Evolutionary conservation across 148 eudicot genomes (phyloP).

Genomic region (Rhododendron griersonianum): DNA sequence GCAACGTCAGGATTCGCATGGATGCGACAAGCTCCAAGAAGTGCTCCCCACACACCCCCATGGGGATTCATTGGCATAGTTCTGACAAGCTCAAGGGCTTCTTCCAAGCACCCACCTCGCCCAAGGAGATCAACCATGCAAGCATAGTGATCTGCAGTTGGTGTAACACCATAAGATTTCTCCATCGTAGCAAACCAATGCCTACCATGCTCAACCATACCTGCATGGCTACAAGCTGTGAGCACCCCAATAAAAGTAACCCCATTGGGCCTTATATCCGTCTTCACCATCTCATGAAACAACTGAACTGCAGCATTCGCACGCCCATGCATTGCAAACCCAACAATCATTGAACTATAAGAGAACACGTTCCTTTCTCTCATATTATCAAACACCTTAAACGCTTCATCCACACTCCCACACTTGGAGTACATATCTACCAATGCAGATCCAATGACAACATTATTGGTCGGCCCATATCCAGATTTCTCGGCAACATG

Average conservation of each 20-base stretch:
- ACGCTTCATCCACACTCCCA: constrained; percentile 51
- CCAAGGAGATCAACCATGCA: constrained; percentile 70
- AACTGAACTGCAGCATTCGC: constrained; percentile 40
- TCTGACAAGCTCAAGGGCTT: constrained; percentile 44
- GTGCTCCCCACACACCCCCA: constrained; percentile 62
- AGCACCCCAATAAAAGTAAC: constrained; percentile 62
- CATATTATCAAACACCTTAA: constrained; percentile 40
- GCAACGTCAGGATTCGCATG: constrained; percentile 62
- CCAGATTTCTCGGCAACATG: constrained; percentile 46
- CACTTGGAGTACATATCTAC: constrained; percentile 62
- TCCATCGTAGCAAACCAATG: constrained; percentile 39
- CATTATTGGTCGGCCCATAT: constrained; percentile 34
- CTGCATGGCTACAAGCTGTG: constrained; percentile 60
- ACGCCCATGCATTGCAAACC: constrained; percentile 50
- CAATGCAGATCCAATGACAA: constrained; percentile 57
- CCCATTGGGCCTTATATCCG: constrained; percentile 42
- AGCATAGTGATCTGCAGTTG: constrained; percentile 44
- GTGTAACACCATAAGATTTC: constrained; percentile 35
- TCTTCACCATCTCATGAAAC: constrained; percentile 48
- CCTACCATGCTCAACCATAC: constrained; percentile 53
- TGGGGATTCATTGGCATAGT: constrained; percentile 48
- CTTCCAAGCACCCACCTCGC: constrained; percentile 48
- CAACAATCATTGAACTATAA: constrained; percentile 56
- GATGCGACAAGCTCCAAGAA: constrained; percentile 64
- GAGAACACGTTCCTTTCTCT: constrained; percentile 38